Conservation (phyloP, 768 basidiomycete species). For the Lentinula edodes region DNA sequence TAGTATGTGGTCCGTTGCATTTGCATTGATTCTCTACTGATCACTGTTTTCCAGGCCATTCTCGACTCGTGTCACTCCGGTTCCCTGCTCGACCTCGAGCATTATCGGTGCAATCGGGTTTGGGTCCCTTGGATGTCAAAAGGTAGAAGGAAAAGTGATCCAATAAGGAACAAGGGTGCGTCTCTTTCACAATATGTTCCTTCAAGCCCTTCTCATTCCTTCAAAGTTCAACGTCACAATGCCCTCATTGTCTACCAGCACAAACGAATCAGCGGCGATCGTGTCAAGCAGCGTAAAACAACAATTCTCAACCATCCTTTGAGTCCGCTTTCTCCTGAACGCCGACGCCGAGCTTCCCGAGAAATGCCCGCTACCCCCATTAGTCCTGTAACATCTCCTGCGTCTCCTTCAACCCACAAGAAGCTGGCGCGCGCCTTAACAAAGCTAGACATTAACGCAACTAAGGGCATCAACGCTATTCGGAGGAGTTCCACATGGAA, state of each 20-base stretch:
- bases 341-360: not conserved
- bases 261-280: slow-evolving; percentile 15
- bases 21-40: not conserved
- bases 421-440: not conserved
- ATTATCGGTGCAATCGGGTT: slow-evolving; percentile 38
- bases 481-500: not conserved
- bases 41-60: slow-evolving; percentile 17
- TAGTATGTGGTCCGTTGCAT: slow-evolving; percentile 17
- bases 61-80: slow-evolving; percentile 38
- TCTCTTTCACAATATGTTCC: not conserved
- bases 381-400: not conserved
- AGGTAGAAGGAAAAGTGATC: slow-evolving; percentile 29
- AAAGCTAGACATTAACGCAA: not conserved
- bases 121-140: slow-evolving; percentile 44
- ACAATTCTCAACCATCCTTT: slow-evolving; percentile 3
- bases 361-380: not conserved
- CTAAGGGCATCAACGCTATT: not conserved
- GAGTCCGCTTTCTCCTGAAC: not conserved
- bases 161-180: slow-evolving; percentile 27
- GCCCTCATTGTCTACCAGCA: slow-evolving; percentile 18
- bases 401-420: not conserved
- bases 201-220: not conserved
- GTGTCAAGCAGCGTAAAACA: slow-evolving; percentile 14
- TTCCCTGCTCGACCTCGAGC: slow-evolving; percentile 36
- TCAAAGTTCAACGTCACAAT: not conserved